Base-by-base conservation (phyloP, 192 early-diverging fungal species). In the Mortierella claussenii region DNA sequence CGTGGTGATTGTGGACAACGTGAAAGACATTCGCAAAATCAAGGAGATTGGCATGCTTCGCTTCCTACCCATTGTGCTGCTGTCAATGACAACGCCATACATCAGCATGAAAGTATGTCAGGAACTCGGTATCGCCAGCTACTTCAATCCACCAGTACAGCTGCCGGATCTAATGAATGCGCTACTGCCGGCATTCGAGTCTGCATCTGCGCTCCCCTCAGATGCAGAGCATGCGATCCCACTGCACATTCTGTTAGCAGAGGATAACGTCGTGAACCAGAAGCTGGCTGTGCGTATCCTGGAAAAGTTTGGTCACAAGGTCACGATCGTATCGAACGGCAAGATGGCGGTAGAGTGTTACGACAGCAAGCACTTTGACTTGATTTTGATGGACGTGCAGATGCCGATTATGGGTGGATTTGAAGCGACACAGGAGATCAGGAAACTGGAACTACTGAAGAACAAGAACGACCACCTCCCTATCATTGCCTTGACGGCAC, bases 391-490 rank as follows among this genome's bases (percentile, higher is more conserved):
- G 94, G 94, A 95, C 63, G 90, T 94, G 21, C 92, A 93, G 82
- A 93, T 95, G 94, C 94, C 94, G 0, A 86, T 94, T 40, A 94
- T 95, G 92, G 93, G 91, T 45, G 94, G 94, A 26, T 94, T 93
- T 52, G 93, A 95, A 81, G 91, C 92, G 11, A 94, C 94, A 8
- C 87, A 90, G 66, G 82, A 85, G 59, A 95, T 95, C 62, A 85
- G 92, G 45, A 76, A 87, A 36, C 85, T 88, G 57, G 92, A 95
- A 78, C 68, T 84, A 4, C 61, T 82, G 58, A 65, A 69, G 50
- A 62, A 51, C 46, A 75, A 37, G 27, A 65, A 44, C 6, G 65
- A 74, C 5, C 86, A 88, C 50, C 90, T 90, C 20, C 93, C 93
- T 0, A 95, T 96, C 48, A 89, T 93, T 59, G 94, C 93, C 7